Conservation (phyloP, 768 basidiomycete species). For the Collybiopsis confluens region DNA sequence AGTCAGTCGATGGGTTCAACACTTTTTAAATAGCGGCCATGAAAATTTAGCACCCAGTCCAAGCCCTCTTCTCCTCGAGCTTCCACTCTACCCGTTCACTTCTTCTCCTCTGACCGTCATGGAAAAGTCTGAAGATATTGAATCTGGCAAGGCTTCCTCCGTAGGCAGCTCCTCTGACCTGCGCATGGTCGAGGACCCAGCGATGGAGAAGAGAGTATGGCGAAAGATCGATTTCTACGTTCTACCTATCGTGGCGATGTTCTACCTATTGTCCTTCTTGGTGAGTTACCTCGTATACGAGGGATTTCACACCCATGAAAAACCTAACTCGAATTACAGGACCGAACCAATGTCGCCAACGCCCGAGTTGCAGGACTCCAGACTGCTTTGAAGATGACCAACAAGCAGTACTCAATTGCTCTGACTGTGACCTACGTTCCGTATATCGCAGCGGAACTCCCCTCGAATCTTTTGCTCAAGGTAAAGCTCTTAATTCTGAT, state of each 20-base stretch:
- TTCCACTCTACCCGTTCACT: too few species aligned
- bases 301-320: not conserved
- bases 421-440: constrained; percentile 48
- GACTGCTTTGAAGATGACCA: constrained; percentile 44
- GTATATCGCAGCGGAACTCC: constrained; percentile 56
- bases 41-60: not conserved
- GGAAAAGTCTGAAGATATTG: not conserved
- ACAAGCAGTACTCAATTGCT: constrained; percentile 46
- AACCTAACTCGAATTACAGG: constrained; percentile 21
- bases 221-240: constrained; percentile 33
- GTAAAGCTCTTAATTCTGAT: constrained; percentile 19
- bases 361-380: constrained; percentile 62
- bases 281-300: constrained; percentile 25
- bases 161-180: not conserved
- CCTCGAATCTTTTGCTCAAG: constrained; percentile 58
- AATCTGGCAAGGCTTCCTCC: not conserved
- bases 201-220: constrained; percentile 22
- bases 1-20: not conserved
- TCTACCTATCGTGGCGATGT: constrained; percentile 31
- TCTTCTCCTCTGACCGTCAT: not conserved
- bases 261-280: constrained; percentile 44
- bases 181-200: constrained; percentile 1
- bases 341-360: constrained; percentile 54
- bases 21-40: not conserved
- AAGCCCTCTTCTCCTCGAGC: not conserved